Evolutionary conservation across 495 filamentous ascomycete species (phyloP).

Genomic region (Acidomyces sp.): DNA sequence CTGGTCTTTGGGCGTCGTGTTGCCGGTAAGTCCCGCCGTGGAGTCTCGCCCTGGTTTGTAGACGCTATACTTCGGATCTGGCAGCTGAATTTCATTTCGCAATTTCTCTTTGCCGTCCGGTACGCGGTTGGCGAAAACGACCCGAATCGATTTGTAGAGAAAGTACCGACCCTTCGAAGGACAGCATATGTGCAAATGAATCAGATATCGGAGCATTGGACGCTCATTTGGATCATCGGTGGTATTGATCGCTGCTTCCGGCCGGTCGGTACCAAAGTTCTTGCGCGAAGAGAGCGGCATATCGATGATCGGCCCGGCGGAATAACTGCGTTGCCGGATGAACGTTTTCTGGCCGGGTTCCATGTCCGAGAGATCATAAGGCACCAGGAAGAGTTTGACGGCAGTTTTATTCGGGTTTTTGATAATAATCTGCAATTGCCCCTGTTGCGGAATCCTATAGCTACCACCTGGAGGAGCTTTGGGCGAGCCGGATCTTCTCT

Average conservation of each 20-base stretch:
- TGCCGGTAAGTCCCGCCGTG: conserved; percentile 11
- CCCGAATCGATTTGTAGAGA: conserved; percentile 78
- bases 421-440: conserved; percentile 92
- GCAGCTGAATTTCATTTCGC: conserved; percentile 77
- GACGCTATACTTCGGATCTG: conserved; percentile 72
- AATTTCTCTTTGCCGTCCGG: conserved; percentile 93
- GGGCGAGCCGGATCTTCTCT: conserved; percentile 47
- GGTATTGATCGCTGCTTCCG: conserved; percentile 32
- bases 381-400: conserved; percentile 87
- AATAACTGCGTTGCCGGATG: conserved; percentile 87
- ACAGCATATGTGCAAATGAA: conserved; percentile 89
- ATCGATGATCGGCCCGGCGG: conserved; percentile 72
- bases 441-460: conserved; percentile 90
- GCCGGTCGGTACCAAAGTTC: conserved; percentile 32
- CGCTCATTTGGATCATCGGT: conserved; percentile 47
- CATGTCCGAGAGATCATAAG: conserved; percentile 95
- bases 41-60: conserved; percentile 59
- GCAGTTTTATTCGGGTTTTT: conserved; percentile 95
- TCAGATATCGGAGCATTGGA: conserved; percentile 74
- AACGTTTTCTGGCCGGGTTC: conserved; percentile 91
- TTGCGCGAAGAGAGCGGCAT: conserved; percentile 40
- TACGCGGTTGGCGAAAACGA: conserved; percentile 95
- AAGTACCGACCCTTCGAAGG: conserved; percentile 74
- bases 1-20: conserved; percentile 13
- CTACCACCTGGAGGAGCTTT: conserved; percentile 68